Evolutionary conservation across 108 stramenopile genomes (phyloP).

Genomic region (Nitzschia palea): DNA sequence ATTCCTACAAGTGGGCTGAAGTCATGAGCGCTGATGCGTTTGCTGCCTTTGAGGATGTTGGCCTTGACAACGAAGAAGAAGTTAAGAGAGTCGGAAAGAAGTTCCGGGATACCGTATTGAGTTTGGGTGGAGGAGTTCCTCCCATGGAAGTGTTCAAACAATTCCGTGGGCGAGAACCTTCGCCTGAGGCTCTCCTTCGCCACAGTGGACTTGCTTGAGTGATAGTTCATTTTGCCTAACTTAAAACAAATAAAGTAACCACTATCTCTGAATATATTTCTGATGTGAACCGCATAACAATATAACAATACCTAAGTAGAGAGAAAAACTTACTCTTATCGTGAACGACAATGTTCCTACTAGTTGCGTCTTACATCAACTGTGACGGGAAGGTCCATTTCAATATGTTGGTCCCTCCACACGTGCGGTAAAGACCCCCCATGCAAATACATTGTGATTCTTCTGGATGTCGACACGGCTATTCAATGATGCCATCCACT

Average conservation of each 20-base stretch:
- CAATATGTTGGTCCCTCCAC: slow-evolving; percentile 19
- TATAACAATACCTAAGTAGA: no score
- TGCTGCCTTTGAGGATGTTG: slow-evolving; percentile 97
- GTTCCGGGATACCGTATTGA: slow-evolving; percentile 95
- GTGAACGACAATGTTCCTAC: no score
- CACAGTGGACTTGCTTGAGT: slow-evolving; percentile 92
- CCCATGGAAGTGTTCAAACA: slow-evolving; percentile 92
- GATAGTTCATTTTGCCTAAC: no score
- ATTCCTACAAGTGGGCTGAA: slow-evolving; percentile 98
- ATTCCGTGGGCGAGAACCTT: slow-evolving; percentile 96
- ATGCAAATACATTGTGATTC: slow-evolving; percentile 46
- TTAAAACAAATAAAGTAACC: no score
- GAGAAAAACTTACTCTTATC: no score
- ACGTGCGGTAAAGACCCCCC: slow-evolving; percentile 49
- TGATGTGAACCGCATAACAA: no score
- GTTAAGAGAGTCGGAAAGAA: slow-evolving; percentile 75
- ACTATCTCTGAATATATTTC: no score
- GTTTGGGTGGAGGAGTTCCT: slow-evolving; percentile 85
- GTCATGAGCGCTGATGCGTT: slow-evolving; percentile 98
- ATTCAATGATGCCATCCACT: slow-evolving; percentile 40
- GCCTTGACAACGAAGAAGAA: slow-evolving; percentile 93
- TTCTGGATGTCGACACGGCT: slow-evolving; percentile 51
- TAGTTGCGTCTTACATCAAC: no score
- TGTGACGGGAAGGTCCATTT: background rate
- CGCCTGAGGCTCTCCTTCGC: slow-evolving; percentile 92